These are phyloP conservation scores for Colletotrichum costaricense DNA, from an alignment of 2,329 filamentous ascomycete genomes.

Conservation along the genomic window DNA sequence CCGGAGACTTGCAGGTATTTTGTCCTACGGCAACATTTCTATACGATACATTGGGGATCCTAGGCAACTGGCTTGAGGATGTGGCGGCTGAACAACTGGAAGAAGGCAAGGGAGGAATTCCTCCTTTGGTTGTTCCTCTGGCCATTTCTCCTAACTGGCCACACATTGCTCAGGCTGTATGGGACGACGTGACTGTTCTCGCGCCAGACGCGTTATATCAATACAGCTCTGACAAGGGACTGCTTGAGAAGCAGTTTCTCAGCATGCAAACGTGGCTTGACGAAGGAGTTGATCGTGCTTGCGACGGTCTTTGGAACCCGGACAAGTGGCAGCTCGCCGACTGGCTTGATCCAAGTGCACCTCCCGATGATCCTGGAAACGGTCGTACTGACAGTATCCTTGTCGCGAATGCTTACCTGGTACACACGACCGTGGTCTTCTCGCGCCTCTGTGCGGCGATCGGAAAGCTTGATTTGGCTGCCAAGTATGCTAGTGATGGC, in stretches of 20 bases:
- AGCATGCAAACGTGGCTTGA: conserved; percentile 21
- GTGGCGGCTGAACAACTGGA: conserved; percentile 37
- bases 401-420: conserved; percentile 25
- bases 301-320: not conserved
- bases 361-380: conserved; percentile 35
- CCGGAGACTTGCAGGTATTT: conserved; percentile 26
- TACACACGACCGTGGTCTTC: conserved; percentile 18
- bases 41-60: conserved; percentile 15
- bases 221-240: conserved; percentile 3
- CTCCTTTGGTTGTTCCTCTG: conserved; percentile 48
- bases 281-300: not conserved
- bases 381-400: conserved; percentile 10
- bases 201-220: conserved; percentile 21
- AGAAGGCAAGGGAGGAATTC: not conserved
- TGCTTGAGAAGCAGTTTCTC: conserved; percentile 3
- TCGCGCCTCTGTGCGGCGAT: conserved; percentile 7
- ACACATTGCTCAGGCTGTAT: conserved; percentile 33
- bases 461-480: not conserved
- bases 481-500: not conserved
- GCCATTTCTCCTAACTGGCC: conserved; percentile 41
- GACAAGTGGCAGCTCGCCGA: conserved; percentile 30
- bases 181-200: conserved; percentile 25
- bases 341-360: conserved; percentile 47
- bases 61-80: conserved; percentile 29
- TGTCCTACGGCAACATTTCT: conserved; percentile 18